Evolutionary conservation across 768 basidiomycete species (phyloP).

Genomic region (Calocybe cyanea): DNA sequence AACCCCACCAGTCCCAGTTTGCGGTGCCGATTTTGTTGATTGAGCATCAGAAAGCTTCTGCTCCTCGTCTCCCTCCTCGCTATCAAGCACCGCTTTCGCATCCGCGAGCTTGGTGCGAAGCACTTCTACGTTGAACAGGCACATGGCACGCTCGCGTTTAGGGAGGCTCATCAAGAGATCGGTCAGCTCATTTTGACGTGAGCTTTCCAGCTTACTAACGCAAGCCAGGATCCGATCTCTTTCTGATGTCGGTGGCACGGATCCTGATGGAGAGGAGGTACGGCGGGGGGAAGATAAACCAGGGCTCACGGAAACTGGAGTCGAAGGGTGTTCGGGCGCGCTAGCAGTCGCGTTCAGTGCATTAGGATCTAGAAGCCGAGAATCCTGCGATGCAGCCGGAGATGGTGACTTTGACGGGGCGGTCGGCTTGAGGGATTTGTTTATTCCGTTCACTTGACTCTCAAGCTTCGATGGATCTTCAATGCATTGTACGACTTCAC

Average conservation of each 20-base stretch:
- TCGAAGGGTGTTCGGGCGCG: constrained; percentile 87
- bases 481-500: constrained; percentile 72
- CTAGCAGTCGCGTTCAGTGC: constrained; percentile 72
- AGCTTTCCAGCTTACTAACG: constrained; percentile 59
- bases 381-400: constrained; percentile 63
- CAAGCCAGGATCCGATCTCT: constrained; percentile 70
- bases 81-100: constrained; percentile 78
- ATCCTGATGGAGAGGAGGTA: constrained; percentile 76
- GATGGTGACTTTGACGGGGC: constrained; percentile 51
- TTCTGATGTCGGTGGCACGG: constrained; percentile 59
- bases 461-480: constrained; percentile 64
- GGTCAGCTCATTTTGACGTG: constrained; percentile 60
- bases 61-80: constrained; percentile 52
- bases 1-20: background rate
- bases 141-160: constrained; percentile 87
- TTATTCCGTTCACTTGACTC: constrained; percentile 54
- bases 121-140: constrained; percentile 83
- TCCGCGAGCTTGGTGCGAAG: constrained; percentile 75
- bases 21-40: constrained; percentile 17
- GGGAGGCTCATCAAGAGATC: constrained; percentile 82
- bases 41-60: constrained; percentile 19
- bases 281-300: constrained; percentile 80
- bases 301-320: constrained; percentile 74
- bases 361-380: constrained; percentile 61
- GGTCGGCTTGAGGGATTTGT: constrained; percentile 28